Evolutionary conservation across 345 rosid genomes (phyloP).

Genomic region (Acer negundo): DNA sequence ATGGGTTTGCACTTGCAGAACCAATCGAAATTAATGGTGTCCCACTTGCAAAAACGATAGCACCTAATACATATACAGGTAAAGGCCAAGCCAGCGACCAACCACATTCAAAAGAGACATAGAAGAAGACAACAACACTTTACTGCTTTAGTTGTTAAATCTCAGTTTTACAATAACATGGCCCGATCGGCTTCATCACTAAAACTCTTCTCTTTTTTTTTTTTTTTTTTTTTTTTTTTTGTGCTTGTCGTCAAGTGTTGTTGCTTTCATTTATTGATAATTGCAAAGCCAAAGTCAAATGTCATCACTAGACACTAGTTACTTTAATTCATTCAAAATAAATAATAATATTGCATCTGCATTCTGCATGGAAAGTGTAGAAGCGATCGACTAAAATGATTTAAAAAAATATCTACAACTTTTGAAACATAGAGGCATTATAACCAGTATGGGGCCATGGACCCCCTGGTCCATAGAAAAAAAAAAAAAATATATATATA

Average conservation of each 20-base stretch:
- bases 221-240: too few relatives aligned
- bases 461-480: too few relatives aligned
- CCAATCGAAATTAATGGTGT: not conserved
- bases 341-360: too few relatives aligned
- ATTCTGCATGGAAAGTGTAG: not conserved
- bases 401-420: too few relatives aligned
- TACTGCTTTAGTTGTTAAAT: not conserved
- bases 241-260: not conserved
- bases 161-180: not conserved
- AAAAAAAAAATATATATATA: too few relatives aligned
- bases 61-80: not conserved
- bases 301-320: not conserved
- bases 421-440: too few relatives aligned
- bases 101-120: not conserved
- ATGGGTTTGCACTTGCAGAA: slow-evolving; percentile 9
- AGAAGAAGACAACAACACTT: slow-evolving; percentile 1
- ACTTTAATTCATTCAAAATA: not conserved
- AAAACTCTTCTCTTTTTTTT: not conserved
- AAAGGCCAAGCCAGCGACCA: not conserved
- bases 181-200: not conserved
- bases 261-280: not conserved
- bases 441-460: too few relatives aligned
- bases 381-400: not conserved
- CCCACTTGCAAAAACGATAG: slow-evolving; percentile 19
- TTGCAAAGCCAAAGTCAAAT: not conserved